Percentiles rank a stretch among this genome's conserved stretches.
Conservation (phyloP, 2,329 filamentous ascomycete genomes). For the Paraconiothyrium brasiliense region DNA sequence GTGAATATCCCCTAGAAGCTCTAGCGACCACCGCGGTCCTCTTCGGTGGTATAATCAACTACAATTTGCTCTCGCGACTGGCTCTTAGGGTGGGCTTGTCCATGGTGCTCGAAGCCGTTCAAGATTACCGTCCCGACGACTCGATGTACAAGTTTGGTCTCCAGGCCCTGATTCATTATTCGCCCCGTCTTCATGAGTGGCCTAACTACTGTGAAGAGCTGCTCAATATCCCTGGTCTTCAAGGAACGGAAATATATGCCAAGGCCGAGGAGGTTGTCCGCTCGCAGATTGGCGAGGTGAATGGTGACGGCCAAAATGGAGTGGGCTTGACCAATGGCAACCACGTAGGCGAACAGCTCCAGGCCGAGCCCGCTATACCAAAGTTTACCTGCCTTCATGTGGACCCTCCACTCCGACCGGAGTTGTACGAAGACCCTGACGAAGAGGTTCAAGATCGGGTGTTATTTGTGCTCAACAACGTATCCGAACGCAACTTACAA, state of each 20-base stretch:
- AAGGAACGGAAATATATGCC: conserved; percentile 83
- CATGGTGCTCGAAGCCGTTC: conserved; percentile 97
- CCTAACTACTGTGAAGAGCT: conserved; percentile 92
- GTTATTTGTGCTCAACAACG: conserved; percentile 94
- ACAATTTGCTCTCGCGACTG: conserved; percentile 87
- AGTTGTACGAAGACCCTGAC: conserved; percentile 81
- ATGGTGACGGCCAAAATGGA: conserved; percentile 55
- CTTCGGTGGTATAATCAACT: conserved; percentile 95
- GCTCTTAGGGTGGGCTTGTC: conserved; percentile 93
- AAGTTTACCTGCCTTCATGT: conserved; percentile 83
- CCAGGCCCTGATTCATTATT: conserved; percentile 90
- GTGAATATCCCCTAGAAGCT: conserved; percentile 94
- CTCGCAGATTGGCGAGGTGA: conserved; percentile 69
- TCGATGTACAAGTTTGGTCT: conserved; percentile 99
- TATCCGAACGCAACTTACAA: conserved; percentile 87
- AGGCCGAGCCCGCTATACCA: conserved; percentile 68
- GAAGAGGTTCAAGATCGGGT: conserved; percentile 91
- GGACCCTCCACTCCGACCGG: conserved; percentile 71
- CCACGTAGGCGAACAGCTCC: conserved; percentile 69
- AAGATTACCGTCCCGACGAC: conserved; percentile 81
- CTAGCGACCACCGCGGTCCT: conserved; percentile 94
- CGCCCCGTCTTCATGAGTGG: conserved; percentile 87
- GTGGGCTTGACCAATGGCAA: conserved; percentile 72
- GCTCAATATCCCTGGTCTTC: conserved; percentile 80
- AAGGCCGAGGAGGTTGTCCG: conserved; percentile 83